Evolutionary conservation across 139 green algal genomes (phyloP).

Genomic region (Chlorella ohadii): DNA sequence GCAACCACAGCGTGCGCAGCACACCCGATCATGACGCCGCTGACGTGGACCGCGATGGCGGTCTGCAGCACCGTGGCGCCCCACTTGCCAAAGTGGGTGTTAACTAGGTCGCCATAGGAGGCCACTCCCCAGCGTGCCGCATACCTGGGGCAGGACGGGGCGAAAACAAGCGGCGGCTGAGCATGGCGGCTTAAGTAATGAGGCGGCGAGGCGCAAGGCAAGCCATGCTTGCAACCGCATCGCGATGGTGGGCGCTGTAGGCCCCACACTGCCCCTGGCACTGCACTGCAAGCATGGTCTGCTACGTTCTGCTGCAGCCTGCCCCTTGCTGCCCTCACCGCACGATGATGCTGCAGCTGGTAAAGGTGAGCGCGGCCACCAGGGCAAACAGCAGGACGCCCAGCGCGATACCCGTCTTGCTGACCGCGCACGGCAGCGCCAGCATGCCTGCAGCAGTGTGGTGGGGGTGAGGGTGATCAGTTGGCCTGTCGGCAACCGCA

Average conservation of each 20-base stretch:
- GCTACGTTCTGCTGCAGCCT: no score
- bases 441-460: no score
- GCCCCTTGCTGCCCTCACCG: neutral
- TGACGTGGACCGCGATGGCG: conserved; percentile 43
- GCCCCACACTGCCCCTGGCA: no score
- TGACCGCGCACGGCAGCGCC: conserved; percentile 5
- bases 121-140: neutral
- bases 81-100: conserved; percentile 31
- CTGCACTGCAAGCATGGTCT: no score
- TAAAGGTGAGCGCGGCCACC: conserved; percentile 13
- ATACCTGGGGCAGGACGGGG: neutral
- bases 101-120: conserved; percentile 36
- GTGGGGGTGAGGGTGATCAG: no score
- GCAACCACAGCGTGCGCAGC: no score
- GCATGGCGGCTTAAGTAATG: no score
- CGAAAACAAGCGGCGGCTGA: no score
- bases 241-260: no score
- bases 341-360: conserved; percentile 20
- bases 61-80: conserved; percentile 25
- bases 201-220: no score
- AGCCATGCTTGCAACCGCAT: no score
- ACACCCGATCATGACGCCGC: neutral
- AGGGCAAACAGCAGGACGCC: conserved; percentile 4
- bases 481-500: no score
- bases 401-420: conserved; percentile 7